Conservation (phyloP, 139 green algal species). For the Chlamydomonas incerta region DNA sequence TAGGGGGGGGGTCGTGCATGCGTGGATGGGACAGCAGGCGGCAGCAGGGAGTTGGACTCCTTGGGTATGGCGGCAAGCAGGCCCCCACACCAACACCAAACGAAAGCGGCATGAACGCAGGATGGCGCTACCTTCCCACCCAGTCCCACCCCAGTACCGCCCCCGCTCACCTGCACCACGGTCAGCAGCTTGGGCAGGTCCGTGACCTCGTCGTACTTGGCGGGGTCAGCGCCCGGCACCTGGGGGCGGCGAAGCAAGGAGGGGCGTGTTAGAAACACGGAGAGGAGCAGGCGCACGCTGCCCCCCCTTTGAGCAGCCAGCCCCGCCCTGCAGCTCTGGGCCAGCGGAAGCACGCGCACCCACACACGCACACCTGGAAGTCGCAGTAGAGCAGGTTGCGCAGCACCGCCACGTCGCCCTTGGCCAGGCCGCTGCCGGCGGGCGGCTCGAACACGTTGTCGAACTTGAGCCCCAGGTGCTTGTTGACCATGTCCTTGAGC, state of each 20-base stretch:
- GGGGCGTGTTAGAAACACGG: too few species aligned
- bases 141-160: background rate
- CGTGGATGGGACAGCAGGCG: too few species aligned
- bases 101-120: background rate
- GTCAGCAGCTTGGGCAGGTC: constrained; percentile 61
- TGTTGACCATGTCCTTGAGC: constrained; percentile 50
- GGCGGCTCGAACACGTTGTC: constrained; percentile 61
- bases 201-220: constrained; percentile 71
- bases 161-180: constrained; percentile 46
- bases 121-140: too few species aligned
- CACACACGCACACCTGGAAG: constrained; percentile 40
- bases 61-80: too few species aligned
- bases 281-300: background rate
- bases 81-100: too few species aligned
- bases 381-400: constrained; percentile 61
- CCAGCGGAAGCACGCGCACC: too few species aligned
- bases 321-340: too few species aligned
- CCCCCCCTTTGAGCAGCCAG: too few species aligned
- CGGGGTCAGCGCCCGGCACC: constrained; percentile 53
- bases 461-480: constrained; percentile 61
- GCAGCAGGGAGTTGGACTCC: too few species aligned
- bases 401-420: constrained; percentile 52
- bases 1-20: background rate
- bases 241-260: background rate
- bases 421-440: constrained; percentile 21